Evolutionary conservation across 352 stramenopile genomes (phyloP), one percentile per base, ranked within the genome.

Genomic region (Aphanomyces astaci): DNA sequence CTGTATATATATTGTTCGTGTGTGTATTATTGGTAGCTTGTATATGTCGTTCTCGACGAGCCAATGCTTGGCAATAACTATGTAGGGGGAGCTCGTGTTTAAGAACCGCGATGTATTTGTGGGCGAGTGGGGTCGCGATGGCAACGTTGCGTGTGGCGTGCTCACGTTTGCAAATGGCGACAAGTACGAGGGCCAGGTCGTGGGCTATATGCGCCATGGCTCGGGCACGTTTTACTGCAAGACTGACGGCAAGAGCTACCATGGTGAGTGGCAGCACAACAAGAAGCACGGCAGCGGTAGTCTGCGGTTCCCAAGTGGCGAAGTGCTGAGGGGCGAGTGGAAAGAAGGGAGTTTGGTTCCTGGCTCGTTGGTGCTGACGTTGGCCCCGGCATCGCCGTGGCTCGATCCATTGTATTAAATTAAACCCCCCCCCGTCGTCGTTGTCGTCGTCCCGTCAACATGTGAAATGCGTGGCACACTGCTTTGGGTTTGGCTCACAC

Each of bases 161-260:
- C 88, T 81, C 15, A 76, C 79, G 36, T 89, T 87, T 65, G 76
- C 78, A 4, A 75, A 77, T 30, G 81, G 84, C 19, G 75, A 89
- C 55, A 73, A 86, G 19, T 92, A 88, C 53, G 80, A 90, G 17
- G 84, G 84, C 0, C 72, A 87, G 51, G 4, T 59, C 17, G 24
- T 36, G 32, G 51, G 17, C 22, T 1, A 17, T 59, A 59, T 19
- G 30, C 51, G 51, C 5, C 51, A 59, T 40, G 51, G 51, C n/a
- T 33, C 51, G 25, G 51, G 51, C n/a, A 59, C 51, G 30, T 59
- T 59, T 19, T 59, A 59, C 51, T 59, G 51, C 51, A 59, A 59
- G 30, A n/a, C 5, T 19, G 51, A 59, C 27, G 51, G 51, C 7
- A 59, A 59, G 51, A 59, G 51, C 24, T 59, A 59, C 51, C 51